Evolutionary conservation across 169 alveolate species (phyloP), one percentile per base, ranked within the genome.

Genomic region (Hammondia hammondi): DNA sequence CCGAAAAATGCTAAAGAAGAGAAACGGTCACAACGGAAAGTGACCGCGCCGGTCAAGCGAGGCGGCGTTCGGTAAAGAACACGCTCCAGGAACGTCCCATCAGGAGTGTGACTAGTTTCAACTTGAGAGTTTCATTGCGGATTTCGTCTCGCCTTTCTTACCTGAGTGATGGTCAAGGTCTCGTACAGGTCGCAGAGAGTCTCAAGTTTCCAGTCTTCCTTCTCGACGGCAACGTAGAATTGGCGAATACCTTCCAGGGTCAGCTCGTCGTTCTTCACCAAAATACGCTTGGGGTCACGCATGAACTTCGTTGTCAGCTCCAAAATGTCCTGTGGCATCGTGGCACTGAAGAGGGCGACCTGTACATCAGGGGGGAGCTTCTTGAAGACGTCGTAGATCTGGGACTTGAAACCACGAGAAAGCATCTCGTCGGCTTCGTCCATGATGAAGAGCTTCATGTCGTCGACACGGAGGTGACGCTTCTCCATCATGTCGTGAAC

Each of bases 391-490:
- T 94, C 96, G 77, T 94, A 93, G 92, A 96, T 95, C 95, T 96
- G 97, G 67, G 95, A 94, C 97, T 98, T 98, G 97, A 99, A 99
- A 29, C 99, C 99, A 92, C 99, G 98, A 61, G 99, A 99, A 56
- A 99, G 97, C 99, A 99, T 98, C 97, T 99, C 99, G 96, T 99
- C 99, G 48, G 99, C 99, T 97, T 99, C 99, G 96, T 99, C 99
- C 37, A 99, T 97, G 43, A 99, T 98, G 96, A 99, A 98, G 84
- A 98, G 95, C 96, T 97, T 98, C 96, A 99, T 97, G 97, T 98
- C 98, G 82, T 98, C 99, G 52, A 98, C 98, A 87, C 95, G 91
- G 24, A 98, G 84, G 67, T 82, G 93, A 19, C 88, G 57, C 72
- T 88, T 91, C 81, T 98, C 98, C 93, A 99, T 98, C 99, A 99